These are phyloP conservation scores for Geum urbanum DNA, from an alignment of 306 rosid genomes.

Conservation along the genomic window DNA sequence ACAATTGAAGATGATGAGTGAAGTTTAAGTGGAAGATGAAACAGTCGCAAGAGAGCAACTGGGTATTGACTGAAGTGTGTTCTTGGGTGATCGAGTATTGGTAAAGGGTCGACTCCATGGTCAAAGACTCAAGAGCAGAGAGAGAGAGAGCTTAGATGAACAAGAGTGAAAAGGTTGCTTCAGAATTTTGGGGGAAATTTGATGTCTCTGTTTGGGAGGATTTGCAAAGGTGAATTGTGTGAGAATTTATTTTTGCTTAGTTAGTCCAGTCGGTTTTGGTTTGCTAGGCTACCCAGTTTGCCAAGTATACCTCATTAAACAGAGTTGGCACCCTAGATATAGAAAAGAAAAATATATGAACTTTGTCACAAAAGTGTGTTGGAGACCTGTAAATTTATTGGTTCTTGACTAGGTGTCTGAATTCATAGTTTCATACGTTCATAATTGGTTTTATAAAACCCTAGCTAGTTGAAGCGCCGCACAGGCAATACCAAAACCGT, in stretches of 20 bases:
- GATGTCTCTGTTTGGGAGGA: not conserved
- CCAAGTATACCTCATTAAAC: slow-evolving; percentile 9
- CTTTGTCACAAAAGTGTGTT: not conserved
- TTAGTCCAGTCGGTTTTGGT: slow-evolving; percentile 17
- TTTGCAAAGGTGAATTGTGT: not conserved
- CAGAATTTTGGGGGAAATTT: not conserved
- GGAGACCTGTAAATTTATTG: not conserved
- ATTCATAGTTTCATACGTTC: not conserved
- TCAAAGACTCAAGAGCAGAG: not conserved
- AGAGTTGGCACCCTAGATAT: not conserved
- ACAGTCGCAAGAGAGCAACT: slow-evolving; percentile 24
- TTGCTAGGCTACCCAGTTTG: slow-evolving; percentile 10
- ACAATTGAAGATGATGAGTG: slow-evolving; percentile 23
- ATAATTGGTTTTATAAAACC: too few relatives aligned
- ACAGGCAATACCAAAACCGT: too few relatives aligned
- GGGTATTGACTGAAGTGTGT: slow-evolving; percentile 18
- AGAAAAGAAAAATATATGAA: not conserved
- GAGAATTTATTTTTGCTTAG: slow-evolving; percentile 4
- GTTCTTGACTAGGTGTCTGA: not conserved
- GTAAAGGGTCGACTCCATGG: slow-evolving; percentile 27
- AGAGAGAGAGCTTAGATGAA: slow-evolving; percentile 2
- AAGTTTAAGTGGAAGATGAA: slow-evolving; percentile 24
- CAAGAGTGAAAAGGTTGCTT: not conserved
- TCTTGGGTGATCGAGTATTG: slow-evolving; percentile 19
- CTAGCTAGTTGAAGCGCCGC: too few relatives aligned